Evolutionary conservation across 305 asterid genomes (phyloP), one percentile per base, ranked within the genome.

Genomic region (Solanum hybrid): DNA sequence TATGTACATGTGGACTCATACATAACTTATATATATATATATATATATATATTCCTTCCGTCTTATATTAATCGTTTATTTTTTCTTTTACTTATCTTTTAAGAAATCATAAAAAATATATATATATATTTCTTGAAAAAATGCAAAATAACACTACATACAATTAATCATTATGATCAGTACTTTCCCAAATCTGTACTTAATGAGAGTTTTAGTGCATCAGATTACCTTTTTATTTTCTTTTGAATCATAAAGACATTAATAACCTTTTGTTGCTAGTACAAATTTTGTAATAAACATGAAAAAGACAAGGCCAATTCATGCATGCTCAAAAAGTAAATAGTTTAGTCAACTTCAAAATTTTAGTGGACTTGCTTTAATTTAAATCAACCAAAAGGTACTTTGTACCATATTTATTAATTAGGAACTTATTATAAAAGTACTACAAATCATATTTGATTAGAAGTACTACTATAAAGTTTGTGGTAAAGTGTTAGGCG

Each of bases 301-400:
- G 10, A 34, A 77, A 77, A 56, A 34, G 46, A 34, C 2, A 2
- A 35, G 31, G 20, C 5, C 22, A 31, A 37, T 31, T 36, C 11
- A 29, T 79, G 86, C 86, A 79, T 79, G 86, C 71, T 69, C 24
- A 42, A 82, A 82, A 82, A 82, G 72, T 56, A 82, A 42, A 82
- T 82, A 2, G 38, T 42, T 12, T 5, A 5, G 72, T 82, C 87
- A 40, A 82, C 24, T 7, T 40, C 38, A 82, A 3, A 42, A 42
- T 82, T 42, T 40, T 27, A 42, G 71, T 42, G 87, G 87, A 42
- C 66, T 42, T 82, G 17, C 71, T 42, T 82, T 82, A 42, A 82
- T 42, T 82, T 82, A 82, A 82, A 82, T 82, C 17, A 27, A 82
- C 72, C 29, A 26, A 81, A 82, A 82, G 14, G 38, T 42, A 75